Evolutionary conservation across 1,284 basidiomycete genomes (phyloP), one percentile per base, ranked within the genome.

Genomic region (Vanrija sp.): DNA sequence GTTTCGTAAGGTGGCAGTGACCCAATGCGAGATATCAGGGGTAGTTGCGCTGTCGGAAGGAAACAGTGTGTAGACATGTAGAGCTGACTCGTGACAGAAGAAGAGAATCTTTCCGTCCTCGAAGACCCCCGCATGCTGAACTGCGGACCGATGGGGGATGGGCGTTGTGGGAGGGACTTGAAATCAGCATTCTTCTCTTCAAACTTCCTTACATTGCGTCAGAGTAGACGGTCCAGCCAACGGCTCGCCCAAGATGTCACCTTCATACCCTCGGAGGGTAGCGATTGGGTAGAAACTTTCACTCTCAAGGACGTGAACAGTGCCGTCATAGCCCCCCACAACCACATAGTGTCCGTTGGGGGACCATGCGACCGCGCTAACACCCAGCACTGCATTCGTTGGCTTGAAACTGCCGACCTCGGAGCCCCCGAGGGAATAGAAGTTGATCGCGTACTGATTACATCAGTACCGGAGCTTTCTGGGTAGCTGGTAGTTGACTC

Each of bases 351-450:
- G n/a, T 9, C 40, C 40, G 16, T 9, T 21, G 2, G 91, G 91
- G 73, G 91, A 88, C 91, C 91, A 93, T 21, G 83, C 78, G 0
- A 86, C 84, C 45, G 76, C 78, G 6, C 88, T 82, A 34, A 94
- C 83, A 1, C 91, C n/a, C 54, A 47, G 3, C 58, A 54, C 54
- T 53, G 57, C 8, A 54, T 52, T 26, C 51, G 57, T 12, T 7
- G 87, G 85, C 23, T 79, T 78, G 71, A 90, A 92, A 7, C 84
- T 83, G 7, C 83, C 82, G 18, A 89, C 79, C n/a, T 82, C 71
- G 25, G 83, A 80, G 2, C 91, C 92, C 14, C 86, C 78, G 2
- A 91, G 81, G 0, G 86, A 86, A 58, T 91, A 74, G 19, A 95
- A 80, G 68, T 85, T 80, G 15, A 95, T 72, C 65, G 89, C 91